Evolutionary conservation across 2,329 filamentous ascomycete species (phyloP).

Genomic region (Nothophoma quercina): DNA sequence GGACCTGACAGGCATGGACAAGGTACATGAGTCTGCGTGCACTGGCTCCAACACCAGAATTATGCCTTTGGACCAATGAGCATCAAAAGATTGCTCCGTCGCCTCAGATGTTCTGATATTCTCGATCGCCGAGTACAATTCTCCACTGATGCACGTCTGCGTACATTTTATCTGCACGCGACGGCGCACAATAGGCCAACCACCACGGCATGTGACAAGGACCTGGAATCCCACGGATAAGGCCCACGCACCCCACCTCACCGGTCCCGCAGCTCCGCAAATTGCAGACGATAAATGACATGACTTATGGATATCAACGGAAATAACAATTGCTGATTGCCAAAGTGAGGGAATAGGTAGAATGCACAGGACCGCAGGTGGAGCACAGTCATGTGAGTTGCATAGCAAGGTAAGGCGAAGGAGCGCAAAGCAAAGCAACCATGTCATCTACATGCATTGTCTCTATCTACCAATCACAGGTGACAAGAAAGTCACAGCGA

Average conservation of each 20-base stretch:
- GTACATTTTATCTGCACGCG: not conserved
- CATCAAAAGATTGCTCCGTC: not conserved
- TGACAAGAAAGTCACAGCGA: not conserved
- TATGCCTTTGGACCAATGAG: not conserved
- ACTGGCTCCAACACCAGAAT: not conserved
- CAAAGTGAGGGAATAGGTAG: not conserved
- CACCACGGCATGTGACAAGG: slow-evolving; percentile 1
- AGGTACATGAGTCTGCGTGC: not conserved
- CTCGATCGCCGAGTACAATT: not conserved
- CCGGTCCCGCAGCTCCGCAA: slow-evolving; percentile 1
- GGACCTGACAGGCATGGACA: not conserved
- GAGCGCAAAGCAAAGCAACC: not conserved
- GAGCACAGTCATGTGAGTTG: slow-evolving; percentile 2
- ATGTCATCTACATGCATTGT: not conserved
- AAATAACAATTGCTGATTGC: not conserved
- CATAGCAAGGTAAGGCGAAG: slow-evolving; percentile 1
- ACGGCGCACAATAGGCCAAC: not conserved
- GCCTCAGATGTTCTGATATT: not conserved
- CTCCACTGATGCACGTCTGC: slow-evolving; percentile 1
- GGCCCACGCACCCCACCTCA: slow-evolving; percentile 1
- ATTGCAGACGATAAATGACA: slow-evolving; percentile 4
- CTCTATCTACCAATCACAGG: not conserved
- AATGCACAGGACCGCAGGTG: not conserved
- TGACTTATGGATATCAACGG: slow-evolving; percentile 8
- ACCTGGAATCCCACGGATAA: not conserved